Evolutionary conservation across 306 rosid genomes (phyloP), one percentile per base, ranked within the genome.

Genomic region (Hippophae tibetana): DNA sequence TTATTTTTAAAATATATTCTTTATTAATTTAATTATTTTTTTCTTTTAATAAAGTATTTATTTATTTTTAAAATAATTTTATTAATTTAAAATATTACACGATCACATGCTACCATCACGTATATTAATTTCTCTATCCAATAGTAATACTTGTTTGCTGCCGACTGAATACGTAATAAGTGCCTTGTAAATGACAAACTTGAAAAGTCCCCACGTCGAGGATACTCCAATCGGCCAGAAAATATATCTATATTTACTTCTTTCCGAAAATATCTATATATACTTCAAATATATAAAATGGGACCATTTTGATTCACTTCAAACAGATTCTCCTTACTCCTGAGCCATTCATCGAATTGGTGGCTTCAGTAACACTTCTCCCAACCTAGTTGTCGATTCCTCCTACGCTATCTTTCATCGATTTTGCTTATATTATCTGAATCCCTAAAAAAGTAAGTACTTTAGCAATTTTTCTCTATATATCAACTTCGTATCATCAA

Each of bases 291-390:
- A 42, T 11, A 13, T 42, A 7, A 13, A n/a, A 26, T 49, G 10
- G 42, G 12, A 31, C 14, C 11, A 27, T 23, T 26, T 13, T 5
- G 54, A 63, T 49, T 57, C 55, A 57, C 7, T 58, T 14, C 9
- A 5, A 7, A 42, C 23, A 62, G 38, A 38, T 56, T 58, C 63
- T 68, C 70, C 69, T 27, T 10, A 52, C 23, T 18, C 1, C 23
- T 18, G 18, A 62, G 58, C 76, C 80, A 63, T 76, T 62, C 71
- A 67, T 57, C 53, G 58, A 66, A 58, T 44, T 71, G 67, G 73
- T 76, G 81, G 81, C 74, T 69, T 67, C 69, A 11, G 51, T 42
- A 6, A 57, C 18, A 47, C 8, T 27, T 43, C 54, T 44, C 54
- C 31, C 47, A 14, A 23, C 27, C 40, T 54, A 10, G 51, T 42